A percentile compares a stretch with the other conserved stretches of the same genome.
Conservation (phyloP, 2,329 filamentous ascomycete genomes). For the Monilinia polystroma region DNA sequence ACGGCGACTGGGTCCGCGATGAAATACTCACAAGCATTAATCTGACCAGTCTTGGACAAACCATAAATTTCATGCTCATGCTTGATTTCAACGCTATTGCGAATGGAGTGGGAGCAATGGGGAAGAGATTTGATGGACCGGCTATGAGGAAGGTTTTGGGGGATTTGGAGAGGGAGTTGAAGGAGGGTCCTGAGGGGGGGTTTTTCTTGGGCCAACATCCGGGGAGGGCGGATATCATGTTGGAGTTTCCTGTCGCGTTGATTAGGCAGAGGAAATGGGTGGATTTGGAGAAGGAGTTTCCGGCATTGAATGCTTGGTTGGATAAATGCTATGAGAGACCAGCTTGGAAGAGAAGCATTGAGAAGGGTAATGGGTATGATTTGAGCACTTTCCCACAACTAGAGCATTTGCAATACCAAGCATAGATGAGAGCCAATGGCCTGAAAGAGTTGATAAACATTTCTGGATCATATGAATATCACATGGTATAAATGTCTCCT, state of each 20-base stretch:
- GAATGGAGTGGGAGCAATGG: constrained; percentile 20
- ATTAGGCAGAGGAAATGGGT: constrained; percentile 37
- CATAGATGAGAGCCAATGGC: background rate
- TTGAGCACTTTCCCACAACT: constrained; percentile 28
- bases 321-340: constrained; percentile 34
- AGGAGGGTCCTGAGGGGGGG: constrained; percentile 27
- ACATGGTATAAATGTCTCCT: fast-evolving
- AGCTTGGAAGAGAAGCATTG: constrained; percentile 36
- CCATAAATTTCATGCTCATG: constrained; percentile 31
- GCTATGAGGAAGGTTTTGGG: constrained; percentile 27
- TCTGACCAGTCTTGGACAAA: constrained; percentile 28
- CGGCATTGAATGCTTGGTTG: constrained; percentile 39
- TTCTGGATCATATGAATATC: background rate
- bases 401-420: background rate
- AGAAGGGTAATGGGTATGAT: constrained; percentile 40
- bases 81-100: constrained; percentile 29
- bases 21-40: constrained; percentile 35
- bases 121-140: constrained; percentile 24
- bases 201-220: constrained; percentile 36
- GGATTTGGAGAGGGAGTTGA: constrained; percentile 31
- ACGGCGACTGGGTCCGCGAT: constrained; percentile 40
- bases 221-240: constrained; percentile 40
- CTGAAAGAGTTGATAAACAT: background rate
- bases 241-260: constrained; percentile 38
- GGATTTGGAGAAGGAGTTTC: constrained; percentile 38